A percentile compares a stretch with the other conserved stretches of the same genome.
Evolutionary conservation across 1,284 basidiomycete species (phyloP).

Genomic region (Rhodotorula sp.): DNA sequence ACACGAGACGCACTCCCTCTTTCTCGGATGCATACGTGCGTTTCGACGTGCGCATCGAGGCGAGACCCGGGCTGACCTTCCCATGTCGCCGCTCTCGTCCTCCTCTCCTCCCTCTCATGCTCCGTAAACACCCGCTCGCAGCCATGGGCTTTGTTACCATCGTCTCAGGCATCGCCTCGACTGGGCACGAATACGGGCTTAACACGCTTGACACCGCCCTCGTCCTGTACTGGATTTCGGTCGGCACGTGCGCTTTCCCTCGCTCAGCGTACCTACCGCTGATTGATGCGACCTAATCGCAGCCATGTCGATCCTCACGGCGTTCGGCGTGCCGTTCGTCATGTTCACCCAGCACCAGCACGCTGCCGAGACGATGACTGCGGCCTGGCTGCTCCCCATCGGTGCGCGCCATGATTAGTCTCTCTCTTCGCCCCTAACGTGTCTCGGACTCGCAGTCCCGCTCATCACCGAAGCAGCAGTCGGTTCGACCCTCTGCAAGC

Average conservation of each 20-base stretch:
- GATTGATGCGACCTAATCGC: background rate
- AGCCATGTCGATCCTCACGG: conserved; percentile 31
- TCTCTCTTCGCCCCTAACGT: background rate
- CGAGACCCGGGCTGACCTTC: background rate
- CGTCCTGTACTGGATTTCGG: conserved; percentile 45
- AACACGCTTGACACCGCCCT: conserved; percentile 35
- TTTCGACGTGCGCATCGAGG: background rate
- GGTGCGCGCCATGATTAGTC: conserved; percentile 16
- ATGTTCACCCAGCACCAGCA: conserved; percentile 46
- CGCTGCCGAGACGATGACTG: conserved; percentile 42
- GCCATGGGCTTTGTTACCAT: conserved; percentile 46
- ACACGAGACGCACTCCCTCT: conserved; percentile 45
- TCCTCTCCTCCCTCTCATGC: background rate
- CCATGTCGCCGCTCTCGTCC: background rate
- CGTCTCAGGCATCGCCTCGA: conserved; percentile 38
- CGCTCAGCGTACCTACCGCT: background rate
- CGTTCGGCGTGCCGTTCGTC: conserved; percentile 39
- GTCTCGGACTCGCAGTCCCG: conserved; percentile 27
- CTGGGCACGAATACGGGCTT: conserved; percentile 42
- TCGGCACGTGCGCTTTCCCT: conserved; percentile 22
- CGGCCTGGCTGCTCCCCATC: conserved; percentile 46
- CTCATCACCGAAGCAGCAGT: conserved; percentile 43
- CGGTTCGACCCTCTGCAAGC: conserved; percentile 40
- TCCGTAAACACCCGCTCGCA: background rate
- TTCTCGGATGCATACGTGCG: conserved; percentile 37